Conservation (phyloP, 202 grass and related monocot species). For the Panicum hallii region DNA sequence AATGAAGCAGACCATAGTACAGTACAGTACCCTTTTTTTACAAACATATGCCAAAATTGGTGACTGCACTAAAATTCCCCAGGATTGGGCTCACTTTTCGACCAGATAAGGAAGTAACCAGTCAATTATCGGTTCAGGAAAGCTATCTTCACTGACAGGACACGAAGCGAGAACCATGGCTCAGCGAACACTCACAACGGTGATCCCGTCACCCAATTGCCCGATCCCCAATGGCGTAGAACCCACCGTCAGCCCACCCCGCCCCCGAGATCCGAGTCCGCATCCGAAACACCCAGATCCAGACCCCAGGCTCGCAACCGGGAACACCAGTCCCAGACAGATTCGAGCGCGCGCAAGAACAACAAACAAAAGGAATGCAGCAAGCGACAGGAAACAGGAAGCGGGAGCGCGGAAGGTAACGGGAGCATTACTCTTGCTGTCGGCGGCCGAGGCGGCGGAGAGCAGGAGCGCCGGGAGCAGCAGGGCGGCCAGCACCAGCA, state of each 20-base stretch:
- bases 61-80: background rate
- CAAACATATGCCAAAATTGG: background rate
- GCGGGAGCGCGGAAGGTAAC: background rate
- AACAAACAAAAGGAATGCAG: background rate
- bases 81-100: slow-evolving; percentile 15
- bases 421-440: slow-evolving; percentile 70
- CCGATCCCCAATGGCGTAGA: background rate
- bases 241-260: background rate
- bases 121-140: background rate
- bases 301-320: background rate
- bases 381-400: background rate
- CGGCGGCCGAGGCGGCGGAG: slow-evolving; percentile 61
- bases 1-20: background rate
- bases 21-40: background rate
- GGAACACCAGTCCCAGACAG: background rate
- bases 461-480: slow-evolving; percentile 60
- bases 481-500: slow-evolving; percentile 55
- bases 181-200: background rate
- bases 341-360: background rate
- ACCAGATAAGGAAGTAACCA: background rate
- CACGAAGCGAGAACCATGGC: slow-evolving; percentile 2
- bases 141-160: background rate
- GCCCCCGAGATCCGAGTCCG: slow-evolving; percentile 9
- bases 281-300: slow-evolving; percentile 43
- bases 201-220: background rate